Percentiles rank a stretch among this genome's conserved stretches.
Conservation (phyloP, 2,329 filamentous ascomycete genomes). For the Fusarium continuum region DNA sequence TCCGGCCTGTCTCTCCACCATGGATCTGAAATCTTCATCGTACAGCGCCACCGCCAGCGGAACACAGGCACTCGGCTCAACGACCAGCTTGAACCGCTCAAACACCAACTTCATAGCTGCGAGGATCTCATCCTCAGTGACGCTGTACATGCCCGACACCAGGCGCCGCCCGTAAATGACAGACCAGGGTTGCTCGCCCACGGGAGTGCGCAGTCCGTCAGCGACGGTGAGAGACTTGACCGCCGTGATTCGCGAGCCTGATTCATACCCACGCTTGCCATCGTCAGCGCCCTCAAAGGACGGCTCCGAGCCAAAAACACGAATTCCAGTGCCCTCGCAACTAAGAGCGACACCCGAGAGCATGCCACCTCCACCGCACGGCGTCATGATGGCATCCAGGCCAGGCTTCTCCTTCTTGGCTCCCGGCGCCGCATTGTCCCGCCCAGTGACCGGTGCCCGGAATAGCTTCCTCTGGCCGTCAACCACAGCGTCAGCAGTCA, state of each 20-base stretch:
- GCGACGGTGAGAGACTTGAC: constrained; percentile 86
- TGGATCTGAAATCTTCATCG: constrained; percentile 80
- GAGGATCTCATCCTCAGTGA: constrained; percentile 84
- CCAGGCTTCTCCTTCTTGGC: constrained; percentile 41
- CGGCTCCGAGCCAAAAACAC: constrained; percentile 89
- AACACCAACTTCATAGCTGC: constrained; percentile 79
- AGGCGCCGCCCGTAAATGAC: constrained; percentile 78
- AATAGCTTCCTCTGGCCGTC: constrained; percentile 24
- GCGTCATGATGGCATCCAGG: constrained; percentile 79
- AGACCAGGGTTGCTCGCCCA: constrained; percentile 79
- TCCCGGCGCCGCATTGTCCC: constrained; percentile 25
- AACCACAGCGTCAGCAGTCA: constrained; percentile 47
- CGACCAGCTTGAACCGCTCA: constrained; percentile 88
- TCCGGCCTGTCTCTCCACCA: constrained; percentile 76
- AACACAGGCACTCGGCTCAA: constrained; percentile 91
- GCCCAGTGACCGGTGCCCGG: constrained; percentile 31
- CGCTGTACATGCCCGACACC: constrained; percentile 75
- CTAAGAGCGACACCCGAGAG: constrained; percentile 84
- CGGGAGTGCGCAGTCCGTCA: constrained; percentile 85
- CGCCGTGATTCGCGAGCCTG: constrained; percentile 68
- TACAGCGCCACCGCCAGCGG: constrained; percentile 82
- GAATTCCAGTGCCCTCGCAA: constrained; percentile 74
- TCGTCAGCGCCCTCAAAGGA: constrained; percentile 86
- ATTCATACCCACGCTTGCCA: constrained; percentile 73
- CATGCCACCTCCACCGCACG: constrained; percentile 89